These are phyloP conservation scores for Aureobasidium sp. DNA, from an alignment of 2,329 filamentous ascomycete genomes.

Conservation along the genomic window DNA sequence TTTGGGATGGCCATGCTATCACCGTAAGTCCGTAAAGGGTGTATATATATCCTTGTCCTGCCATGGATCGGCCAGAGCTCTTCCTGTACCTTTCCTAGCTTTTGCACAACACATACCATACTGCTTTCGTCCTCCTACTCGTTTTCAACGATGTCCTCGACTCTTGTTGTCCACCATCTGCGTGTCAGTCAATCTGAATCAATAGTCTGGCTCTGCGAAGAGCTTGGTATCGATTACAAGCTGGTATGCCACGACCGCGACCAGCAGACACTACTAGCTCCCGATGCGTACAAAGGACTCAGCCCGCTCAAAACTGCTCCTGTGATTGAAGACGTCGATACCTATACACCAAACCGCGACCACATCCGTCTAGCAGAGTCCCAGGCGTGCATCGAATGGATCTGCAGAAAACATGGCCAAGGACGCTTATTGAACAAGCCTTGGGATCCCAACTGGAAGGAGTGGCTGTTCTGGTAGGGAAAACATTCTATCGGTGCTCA, in stretches of 20 bases:
- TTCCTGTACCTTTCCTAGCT: neutral
- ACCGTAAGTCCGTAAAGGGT: conserved; percentile 9
- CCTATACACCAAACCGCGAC: conserved; percentile 26
- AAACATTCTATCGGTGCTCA: neutral
- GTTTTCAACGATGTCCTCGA: neutral
- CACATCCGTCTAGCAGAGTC: conserved; percentile 40
- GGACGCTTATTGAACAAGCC: conserved; percentile 36
- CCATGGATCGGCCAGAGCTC: neutral
- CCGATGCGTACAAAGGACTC: conserved; percentile 35
- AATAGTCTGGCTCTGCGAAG: conserved; percentile 50
- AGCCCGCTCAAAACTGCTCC: conserved; percentile 44
- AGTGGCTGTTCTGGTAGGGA: conserved; percentile 1
- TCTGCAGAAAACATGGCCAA: conserved; percentile 39
- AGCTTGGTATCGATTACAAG: conserved; percentile 43
- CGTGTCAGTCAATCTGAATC: conserved; percentile 49
- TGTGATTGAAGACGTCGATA: conserved; percentile 41
- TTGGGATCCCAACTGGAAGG: conserved; percentile 13
- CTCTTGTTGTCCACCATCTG: conserved; percentile 47
- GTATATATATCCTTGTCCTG: conserved; percentile 5
- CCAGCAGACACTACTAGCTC: conserved; percentile 26
- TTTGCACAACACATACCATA: neutral
- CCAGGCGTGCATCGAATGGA: conserved; percentile 49
- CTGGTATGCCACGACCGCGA: conserved; percentile 26
- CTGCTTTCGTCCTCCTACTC: neutral
- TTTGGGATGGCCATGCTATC: neutral